Evolutionary conservation across 768 basidiomycete species (phyloP).

Genomic region (Epithele typhae): DNA sequence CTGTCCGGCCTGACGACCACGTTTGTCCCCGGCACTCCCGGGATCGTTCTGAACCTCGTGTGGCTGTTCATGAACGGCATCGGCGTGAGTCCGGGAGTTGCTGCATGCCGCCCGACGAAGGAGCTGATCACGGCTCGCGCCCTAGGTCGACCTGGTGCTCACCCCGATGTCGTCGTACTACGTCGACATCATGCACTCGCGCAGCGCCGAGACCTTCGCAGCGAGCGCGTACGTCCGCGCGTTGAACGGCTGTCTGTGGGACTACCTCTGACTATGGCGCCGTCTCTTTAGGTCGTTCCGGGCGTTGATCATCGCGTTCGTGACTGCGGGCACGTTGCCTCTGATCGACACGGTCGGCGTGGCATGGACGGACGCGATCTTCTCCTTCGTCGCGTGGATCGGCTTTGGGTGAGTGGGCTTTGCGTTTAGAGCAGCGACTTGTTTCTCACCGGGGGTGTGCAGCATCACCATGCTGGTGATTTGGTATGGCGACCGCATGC

Average conservation of each 20-base stretch:
- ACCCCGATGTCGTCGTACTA: constrained; percentile 52
- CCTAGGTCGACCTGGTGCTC: constrained; percentile 58
- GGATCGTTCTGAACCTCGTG: constrained; percentile 46
- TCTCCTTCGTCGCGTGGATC: constrained; percentile 42
- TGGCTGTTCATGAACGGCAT: constrained; percentile 62
- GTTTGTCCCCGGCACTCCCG: constrained; percentile 45
- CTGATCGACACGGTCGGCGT: constrained; percentile 52
- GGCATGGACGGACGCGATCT: constrained; percentile 40
- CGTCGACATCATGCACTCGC: constrained; percentile 55
- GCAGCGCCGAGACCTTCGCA: constrained; percentile 63
- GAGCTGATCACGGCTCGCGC: constrained; percentile 40
- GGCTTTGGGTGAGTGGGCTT: constrained; percentile 47
- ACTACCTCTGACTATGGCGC: not conserved
- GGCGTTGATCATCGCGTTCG: constrained; percentile 37
- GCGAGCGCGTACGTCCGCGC: constrained; percentile 42
- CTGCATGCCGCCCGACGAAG: not conserved
- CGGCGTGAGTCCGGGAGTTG: constrained; percentile 40
- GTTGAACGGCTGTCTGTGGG: no score
- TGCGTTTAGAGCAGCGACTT: not conserved
- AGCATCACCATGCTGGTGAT: constrained; percentile 40
- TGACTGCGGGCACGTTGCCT: constrained; percentile 46
- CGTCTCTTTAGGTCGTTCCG: constrained; percentile 40
- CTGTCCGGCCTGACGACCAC: constrained; percentile 45
- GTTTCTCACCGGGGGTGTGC: not conserved
- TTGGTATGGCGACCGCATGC: constrained; percentile 51